Base-by-base conservation (phyloP, 2,329 filamentous ascomycete genomes). In the Balansia obtecta region DNA sequence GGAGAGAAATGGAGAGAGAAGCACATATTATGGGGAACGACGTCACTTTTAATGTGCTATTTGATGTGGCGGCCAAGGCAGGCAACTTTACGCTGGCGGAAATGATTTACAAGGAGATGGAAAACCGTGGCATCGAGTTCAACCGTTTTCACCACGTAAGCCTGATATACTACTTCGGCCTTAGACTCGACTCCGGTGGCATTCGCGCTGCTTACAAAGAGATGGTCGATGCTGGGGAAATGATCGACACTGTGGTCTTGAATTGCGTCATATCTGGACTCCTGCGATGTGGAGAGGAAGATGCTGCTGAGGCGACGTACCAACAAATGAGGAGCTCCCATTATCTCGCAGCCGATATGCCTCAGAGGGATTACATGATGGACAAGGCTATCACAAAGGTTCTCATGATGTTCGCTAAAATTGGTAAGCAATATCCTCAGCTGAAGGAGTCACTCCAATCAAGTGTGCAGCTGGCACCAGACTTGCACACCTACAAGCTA, bases 11-110 rank as follows among this genome's bases (percentile, higher is more conserved):
- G 89, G 93, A 98, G 65, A 74, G 78, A 45, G 70, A 80, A 4
- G 82, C 82, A 2, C 76, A 78, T 1, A 65, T 88, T 13, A 69
- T 70, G 56, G 83, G 78, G 37, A 86, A 85, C 57, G 75, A 80
- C 46, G 83, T 89, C n/a, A 95, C 91, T 0, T 94, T 98, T 67
- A 95, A 93, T 62, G 85, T 96, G 45, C 75, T 98, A 12, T 96
- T 95, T 58, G 86, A 96, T 61, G 78, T 88, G 11, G 88, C 93
- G 1, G 80, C 88, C 57, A 94, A 93, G 65, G 82, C 88, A 0
- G 86, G 86, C 39, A 93, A 94, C 61, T 95, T 86, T 56, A 72
- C 74, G 1, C 77, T 97, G 20, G 90, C 89, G 3, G 86, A 96
- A 58, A 86, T 88, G 70, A 79, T 97, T 11, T 81, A 90, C 58